Percentiles rank a stretch among this genome's conserved stretches.
Conservation (phyloP, 2,329 filamentous ascomycete species). For the Nakataea oryzae region DNA sequence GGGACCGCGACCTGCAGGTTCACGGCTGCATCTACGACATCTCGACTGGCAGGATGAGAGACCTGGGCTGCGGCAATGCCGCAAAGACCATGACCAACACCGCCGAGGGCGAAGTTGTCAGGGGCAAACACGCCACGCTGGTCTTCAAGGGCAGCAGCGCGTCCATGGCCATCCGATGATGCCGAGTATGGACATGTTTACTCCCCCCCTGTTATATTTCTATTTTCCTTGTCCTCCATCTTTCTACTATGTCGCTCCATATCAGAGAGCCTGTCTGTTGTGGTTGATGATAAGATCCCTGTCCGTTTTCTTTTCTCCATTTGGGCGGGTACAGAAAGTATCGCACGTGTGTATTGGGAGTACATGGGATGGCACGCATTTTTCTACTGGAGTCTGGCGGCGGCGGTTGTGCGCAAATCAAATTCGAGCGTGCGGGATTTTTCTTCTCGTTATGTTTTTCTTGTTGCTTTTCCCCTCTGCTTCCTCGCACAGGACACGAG, state of each 20-base stretch:
- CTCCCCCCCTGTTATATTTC: not conserved
- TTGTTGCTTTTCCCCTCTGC: too few relatives aligned
- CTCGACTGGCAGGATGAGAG: conserved; percentile 32
- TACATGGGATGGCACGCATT: too few relatives aligned
- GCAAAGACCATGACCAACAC: conserved; percentile 10
- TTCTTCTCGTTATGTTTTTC: not conserved
- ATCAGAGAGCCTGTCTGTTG: not conserved
- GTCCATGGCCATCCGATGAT: conserved; percentile 21
- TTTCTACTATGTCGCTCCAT: too few relatives aligned
- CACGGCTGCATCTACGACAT: conserved; percentile 72
- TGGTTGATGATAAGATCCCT: too few relatives aligned
- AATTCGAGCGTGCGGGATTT: not conserved
- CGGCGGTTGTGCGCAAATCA: not conserved
- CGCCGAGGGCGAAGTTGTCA: conserved; percentile 23
- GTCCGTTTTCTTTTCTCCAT: too few relatives aligned
- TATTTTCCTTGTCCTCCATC: not conserved
- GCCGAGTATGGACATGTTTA: not conserved
- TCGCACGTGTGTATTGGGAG: too few relatives aligned
- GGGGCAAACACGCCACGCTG: conserved; percentile 37
- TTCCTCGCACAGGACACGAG: too few relatives aligned
- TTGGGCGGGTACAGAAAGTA: too few relatives aligned
- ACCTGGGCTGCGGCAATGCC: conserved; percentile 34
- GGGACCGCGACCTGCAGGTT: conserved; percentile 59
- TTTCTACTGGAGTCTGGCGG: too few relatives aligned
- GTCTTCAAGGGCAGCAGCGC: conserved; percentile 34